A percentile compares a stretch with the other conserved stretches of the same genome.
Conservation (phyloP, 1,139 yeast genomes). For the Taiozyma sp. region DNA sequence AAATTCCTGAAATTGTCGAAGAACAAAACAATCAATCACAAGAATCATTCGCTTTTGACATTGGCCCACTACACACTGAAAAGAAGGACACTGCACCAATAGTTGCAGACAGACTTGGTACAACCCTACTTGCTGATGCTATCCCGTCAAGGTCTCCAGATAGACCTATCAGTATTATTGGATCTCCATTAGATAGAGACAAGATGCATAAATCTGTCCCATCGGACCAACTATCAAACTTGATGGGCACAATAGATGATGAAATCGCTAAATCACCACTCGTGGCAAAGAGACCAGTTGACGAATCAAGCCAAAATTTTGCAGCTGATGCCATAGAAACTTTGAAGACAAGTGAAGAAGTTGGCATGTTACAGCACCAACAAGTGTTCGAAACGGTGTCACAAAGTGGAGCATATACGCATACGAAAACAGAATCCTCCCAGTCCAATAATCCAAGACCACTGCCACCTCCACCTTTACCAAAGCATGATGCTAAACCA, state of each 20-base stretch:
- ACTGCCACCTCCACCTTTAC: conserved; percentile 25
- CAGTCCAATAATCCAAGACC: conserved; percentile 18
- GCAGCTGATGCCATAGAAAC: background rate
- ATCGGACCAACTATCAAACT: conserved; percentile 8
- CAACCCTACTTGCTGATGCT: conserved; percentile 13
- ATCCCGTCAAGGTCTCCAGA: conserved; percentile 25
- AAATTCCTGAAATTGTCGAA: conserved; percentile 1
- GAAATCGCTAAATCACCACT: conserved; percentile 6
- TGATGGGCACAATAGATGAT: conserved; percentile 12
- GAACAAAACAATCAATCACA: conserved; percentile 1
- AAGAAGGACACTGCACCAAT: conserved; percentile 7
- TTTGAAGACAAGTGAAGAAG: background rate
- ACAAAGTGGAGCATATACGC: background rate
- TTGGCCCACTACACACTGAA: conserved; percentile 20
- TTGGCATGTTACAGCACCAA: background rate
- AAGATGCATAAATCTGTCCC: background rate
- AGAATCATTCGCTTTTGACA: conserved; percentile 19
- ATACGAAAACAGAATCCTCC: conserved; percentile 1
- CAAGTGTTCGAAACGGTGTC: background rate
- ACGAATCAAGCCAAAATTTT: background rate
- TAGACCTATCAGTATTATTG: conserved; percentile 18
- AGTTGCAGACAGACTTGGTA: conserved; percentile 9
- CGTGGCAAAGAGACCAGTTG: background rate
- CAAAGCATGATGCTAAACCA: conserved; percentile 17
- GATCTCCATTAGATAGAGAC: background rate